These are phyloP conservation scores for Miscanthus lutarioriparius DNA, from an alignment of 176 grass and related monocot genomes.

Conservation along the genomic window DNA sequence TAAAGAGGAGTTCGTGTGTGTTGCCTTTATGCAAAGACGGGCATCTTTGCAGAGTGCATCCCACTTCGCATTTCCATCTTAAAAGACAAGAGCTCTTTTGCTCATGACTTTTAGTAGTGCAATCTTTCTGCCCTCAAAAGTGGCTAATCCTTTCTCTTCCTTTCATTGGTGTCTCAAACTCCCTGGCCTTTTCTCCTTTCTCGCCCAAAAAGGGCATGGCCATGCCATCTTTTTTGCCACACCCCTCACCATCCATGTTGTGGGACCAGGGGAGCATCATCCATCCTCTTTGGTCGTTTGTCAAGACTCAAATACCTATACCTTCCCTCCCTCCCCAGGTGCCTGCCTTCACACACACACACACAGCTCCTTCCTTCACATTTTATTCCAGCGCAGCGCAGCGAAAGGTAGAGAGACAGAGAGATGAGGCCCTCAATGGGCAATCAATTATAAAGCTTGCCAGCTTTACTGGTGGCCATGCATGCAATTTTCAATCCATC, in stretches of 20 bases:
- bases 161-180: slow-evolving; percentile 73
- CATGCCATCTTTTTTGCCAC: slow-evolving; percentile 46
- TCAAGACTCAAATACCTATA: slow-evolving; percentile 34
- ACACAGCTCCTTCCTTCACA: not conserved
- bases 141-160: slow-evolving; percentile 65
- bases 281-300: slow-evolving; percentile 20
- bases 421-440: slow-evolving; percentile 43
- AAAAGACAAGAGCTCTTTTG: slow-evolving; percentile 64
- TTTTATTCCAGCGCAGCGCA: not conserved
- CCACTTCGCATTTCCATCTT: slow-evolving; percentile 60
- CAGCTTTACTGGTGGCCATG: slow-evolving; percentile 44
- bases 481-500: slow-evolving; percentile 36
- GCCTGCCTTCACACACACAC: slow-evolving; percentile 3
- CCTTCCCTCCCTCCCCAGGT: slow-evolving; percentile 22
- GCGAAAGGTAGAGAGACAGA: not conserved
- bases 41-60: slow-evolving; percentile 71
- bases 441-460: slow-evolving; percentile 50
- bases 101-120: slow-evolving; percentile 68
- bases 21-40: slow-evolving; percentile 51
- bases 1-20: slow-evolving; percentile 24
- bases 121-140: slow-evolving; percentile 70
- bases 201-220: slow-evolving; percentile 49
- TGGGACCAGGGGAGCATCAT: slow-evolving; percentile 35
- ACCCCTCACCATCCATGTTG: slow-evolving; percentile 41
- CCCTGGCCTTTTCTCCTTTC: slow-evolving; percentile 55